Evolutionary conservation across 257 asterid genomes (phyloP).

Genomic region (Echites panduratus): DNA sequence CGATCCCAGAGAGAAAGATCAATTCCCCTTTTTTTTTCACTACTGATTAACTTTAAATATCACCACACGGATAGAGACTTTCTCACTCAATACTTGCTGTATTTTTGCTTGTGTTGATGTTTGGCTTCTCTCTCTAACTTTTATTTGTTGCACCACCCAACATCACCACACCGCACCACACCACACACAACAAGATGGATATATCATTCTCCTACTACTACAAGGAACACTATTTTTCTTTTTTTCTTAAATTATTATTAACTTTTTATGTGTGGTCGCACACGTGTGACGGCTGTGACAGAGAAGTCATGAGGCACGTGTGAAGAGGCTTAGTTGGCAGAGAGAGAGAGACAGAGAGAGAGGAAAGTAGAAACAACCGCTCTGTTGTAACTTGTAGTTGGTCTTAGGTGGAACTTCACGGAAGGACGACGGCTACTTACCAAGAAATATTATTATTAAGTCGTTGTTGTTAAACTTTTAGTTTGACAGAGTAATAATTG

Average conservation of each 20-base stretch:
- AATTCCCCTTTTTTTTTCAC: background rate
- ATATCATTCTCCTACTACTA: conserved; percentile 7
- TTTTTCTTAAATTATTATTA: too few relatives aligned
- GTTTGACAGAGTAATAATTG: too few relatives aligned
- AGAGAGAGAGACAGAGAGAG: too few relatives aligned
- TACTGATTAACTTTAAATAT: too few relatives aligned
- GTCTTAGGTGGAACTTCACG: too few relatives aligned
- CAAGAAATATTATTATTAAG: too few relatives aligned
- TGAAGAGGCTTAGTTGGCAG: background rate
- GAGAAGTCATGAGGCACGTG: conserved; percentile 6
- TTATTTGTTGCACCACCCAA: conserved; percentile 82
- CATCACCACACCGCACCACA: conserved; percentile 16
- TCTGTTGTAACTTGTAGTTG: too few relatives aligned
- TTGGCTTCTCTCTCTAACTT: conserved; percentile 60
- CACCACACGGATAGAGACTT: background rate
- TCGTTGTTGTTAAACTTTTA: too few relatives aligned
- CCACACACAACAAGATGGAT: conserved; percentile 9
- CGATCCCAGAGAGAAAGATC: background rate
- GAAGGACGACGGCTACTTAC: too few relatives aligned
- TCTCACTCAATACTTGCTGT: conserved; percentile 2
- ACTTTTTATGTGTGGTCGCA: background rate
- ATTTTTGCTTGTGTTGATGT: background rate
- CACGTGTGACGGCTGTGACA: conserved; percentile 7
- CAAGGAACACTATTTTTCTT: background rate
- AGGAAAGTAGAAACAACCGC: too few relatives aligned